Evolutionary conservation across 768 basidiomycete genomes (phyloP), one percentile per base, ranked within the genome.

Genomic region (Trametes cubensis): DNA sequence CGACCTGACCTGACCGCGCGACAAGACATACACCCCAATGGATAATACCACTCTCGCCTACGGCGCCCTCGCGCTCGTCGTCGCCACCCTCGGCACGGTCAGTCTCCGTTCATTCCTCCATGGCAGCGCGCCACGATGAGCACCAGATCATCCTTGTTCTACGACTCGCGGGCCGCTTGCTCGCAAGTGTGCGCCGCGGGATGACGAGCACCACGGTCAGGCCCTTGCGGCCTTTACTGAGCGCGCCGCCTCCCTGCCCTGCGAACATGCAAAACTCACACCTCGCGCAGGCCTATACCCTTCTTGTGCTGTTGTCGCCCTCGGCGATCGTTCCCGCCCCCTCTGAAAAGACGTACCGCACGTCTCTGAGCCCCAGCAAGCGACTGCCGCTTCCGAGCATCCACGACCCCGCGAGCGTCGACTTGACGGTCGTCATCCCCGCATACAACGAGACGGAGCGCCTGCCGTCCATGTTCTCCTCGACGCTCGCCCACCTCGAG

Each of bases 381-480:
- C 80, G 83, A 1, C 76, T 74, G n/a, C 83, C 84, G 0, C 77
- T 92, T 4, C 77, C 86, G 17, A 78, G 77, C 6, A 77, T 90
- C 30, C 68, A 79, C n/a, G 83, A 87, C 55, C 73, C 81, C 0
- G 78, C 83, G 45, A 78, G 82, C 0, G 80, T 94, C 52, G 88
- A 89, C 70, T 79, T 98, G 42, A 87, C 86, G 28, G 81, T 98
- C 67, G 81, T 97, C 67, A 85, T 97, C 11, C 95, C 95, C 13
- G 95, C 95, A 0, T 98, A 87, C 81, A 97, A 97, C 69, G 95
- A 97, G 74, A 83, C 84, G 5, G 75, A 81, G n/a, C 85, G 95
- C 18, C 79, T 98, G n/a, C 89, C 87, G 0, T 72, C 78, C 47
- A 98, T 98, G 95, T 84, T 98, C 70, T 75, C 81, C 1, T 84